Evolutionary conservation across 2,329 filamentous ascomycete species (phyloP).

Genomic region (Paramyrothecium roridum): DNA sequence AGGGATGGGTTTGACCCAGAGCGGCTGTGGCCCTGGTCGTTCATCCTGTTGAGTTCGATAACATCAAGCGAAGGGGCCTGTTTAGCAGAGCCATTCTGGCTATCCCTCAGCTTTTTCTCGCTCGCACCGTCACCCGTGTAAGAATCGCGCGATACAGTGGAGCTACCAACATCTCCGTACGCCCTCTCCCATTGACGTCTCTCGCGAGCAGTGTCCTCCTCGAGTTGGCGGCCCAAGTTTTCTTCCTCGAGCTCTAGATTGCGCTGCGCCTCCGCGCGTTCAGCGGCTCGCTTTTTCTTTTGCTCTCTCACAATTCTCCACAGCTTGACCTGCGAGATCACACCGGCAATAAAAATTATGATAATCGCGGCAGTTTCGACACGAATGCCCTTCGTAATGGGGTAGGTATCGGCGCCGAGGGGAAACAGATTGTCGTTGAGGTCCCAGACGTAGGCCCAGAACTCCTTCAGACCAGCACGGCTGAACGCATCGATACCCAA

Average conservation of each 20-base stretch:
- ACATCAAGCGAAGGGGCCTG: conserved; percentile 36
- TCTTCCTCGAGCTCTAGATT: conserved; percentile 65
- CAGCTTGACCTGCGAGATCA: conserved; percentile 80
- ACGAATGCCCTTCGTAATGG: conserved; percentile 78
- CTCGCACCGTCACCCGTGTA: conserved; percentile 46
- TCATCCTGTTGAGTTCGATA: conserved; percentile 56
- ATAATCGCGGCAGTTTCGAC: conserved; percentile 80
- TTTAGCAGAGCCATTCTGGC: conserved; percentile 29
- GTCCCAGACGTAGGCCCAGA: conserved; percentile 89
- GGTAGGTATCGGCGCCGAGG: conserved; percentile 71
- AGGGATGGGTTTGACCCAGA: conserved; percentile 33
- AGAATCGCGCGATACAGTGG: conserved; percentile 42
- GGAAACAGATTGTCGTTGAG: conserved; percentile 82
- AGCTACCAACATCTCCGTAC: conserved; percentile 56
- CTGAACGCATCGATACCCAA: conserved; percentile 91
- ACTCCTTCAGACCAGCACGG: conserved; percentile 87
- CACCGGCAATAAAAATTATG: conserved; percentile 69
- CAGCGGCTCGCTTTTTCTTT: conserved; percentile 49
- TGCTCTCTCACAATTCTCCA: conserved; percentile 76
- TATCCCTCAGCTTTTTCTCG: conserved; percentile 38
- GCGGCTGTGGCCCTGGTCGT: conserved; percentile 20
- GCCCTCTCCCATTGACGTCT: conserved; percentile 71
- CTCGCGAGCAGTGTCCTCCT: conserved; percentile 59
- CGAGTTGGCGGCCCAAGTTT: conserved; percentile 64
- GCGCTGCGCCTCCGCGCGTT: conserved; percentile 45